Base-by-base conservation (phyloP, 2,329 filamentous ascomycete species). In the Calonectria hawksworthii region DNA sequence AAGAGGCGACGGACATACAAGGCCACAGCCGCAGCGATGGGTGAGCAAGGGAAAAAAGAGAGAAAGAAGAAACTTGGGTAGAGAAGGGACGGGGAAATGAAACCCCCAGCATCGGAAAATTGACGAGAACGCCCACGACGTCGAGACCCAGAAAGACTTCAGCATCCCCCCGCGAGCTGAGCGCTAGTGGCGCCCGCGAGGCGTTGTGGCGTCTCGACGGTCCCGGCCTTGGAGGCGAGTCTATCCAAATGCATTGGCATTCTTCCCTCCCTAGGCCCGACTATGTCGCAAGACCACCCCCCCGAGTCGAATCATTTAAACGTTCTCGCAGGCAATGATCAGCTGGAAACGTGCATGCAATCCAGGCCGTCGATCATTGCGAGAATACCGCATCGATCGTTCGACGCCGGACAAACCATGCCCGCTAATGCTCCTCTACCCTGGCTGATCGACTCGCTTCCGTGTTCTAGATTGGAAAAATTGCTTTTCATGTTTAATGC, bases 121-220 rank as follows among this genome's bases (percentile, higher is more conserved):
- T 61, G 56, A 61, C 41, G 72, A 54, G 66, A 4, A 30, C 34
- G 61, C 52, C 38, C 63, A 52, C 52, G 21, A 47, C 65, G 26
- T 63, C 50, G 32, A 68, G 47, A 16, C 59, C 44, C 23, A 44
- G 56, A 59, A 10, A 51, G 59, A 66, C 41, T 65, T 52, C 47
- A 65, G 52, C 54, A 70, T 66, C 26, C n/a, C n/a, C 54, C 41
- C 18, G 14, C 23, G 63, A 73, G 77, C 73, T 79, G 76, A 77
- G 54, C 50, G 50, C 63, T 61, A 59, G 77, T 79, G 78, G 78
- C 77, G 78, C 68, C 21, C 36, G 16, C 59, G 38, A 71, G 66
- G 63, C 64, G 64, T 68, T 52, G 75, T 73, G 74, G 74, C 77
- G 75, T 66, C 23, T 28, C 14, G 95, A 83, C 18, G 59, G 72